Percentiles rank a stretch among this genome's conserved stretches.
Conservation (phyloP, 768 basidiomycete genomes). For the Leccinum longicurvipes region DNA sequence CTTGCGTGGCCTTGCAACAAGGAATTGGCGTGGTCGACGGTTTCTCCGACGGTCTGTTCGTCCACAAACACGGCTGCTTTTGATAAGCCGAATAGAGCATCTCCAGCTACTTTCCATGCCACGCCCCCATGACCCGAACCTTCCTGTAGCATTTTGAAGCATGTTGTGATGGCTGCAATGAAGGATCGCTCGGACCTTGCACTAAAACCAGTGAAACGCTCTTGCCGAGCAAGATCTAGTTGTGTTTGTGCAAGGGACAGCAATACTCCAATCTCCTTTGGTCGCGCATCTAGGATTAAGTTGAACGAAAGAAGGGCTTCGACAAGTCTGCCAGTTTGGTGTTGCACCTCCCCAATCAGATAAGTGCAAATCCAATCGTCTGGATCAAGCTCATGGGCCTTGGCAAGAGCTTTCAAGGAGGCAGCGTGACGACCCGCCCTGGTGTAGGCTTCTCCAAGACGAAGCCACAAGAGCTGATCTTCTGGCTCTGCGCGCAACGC, state of each 20-base stretch:
- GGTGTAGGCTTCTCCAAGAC: conserved; percentile 88
- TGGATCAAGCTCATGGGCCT: conserved; percentile 69
- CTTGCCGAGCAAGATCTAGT: conserved; percentile 64
- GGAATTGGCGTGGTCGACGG: conserved; percentile 34
- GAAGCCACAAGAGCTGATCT: conserved; percentile 83
- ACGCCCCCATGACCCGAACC: conserved; percentile 64
- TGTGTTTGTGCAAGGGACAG: conserved; percentile 69
- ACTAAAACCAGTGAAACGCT: conserved; percentile 67
- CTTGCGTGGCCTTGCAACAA: conserved; percentile 40
- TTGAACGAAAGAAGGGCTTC: conserved; percentile 72
- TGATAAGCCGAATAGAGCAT: conserved; percentile 70
- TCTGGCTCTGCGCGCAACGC: conserved; percentile 74
- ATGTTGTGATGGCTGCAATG: conserved; percentile 50
- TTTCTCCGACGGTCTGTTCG: conserved; percentile 34
- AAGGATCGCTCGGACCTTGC: conserved; percentile 75
- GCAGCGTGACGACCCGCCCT: conserved; percentile 86
- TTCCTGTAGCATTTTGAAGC: conserved; percentile 46
- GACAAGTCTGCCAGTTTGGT: conserved; percentile 67
- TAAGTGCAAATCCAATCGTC: conserved; percentile 82
- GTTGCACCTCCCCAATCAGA: conserved; percentile 81
- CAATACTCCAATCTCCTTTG: conserved; percentile 69
- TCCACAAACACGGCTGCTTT: conserved; percentile 47
- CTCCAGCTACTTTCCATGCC: conserved; percentile 82
- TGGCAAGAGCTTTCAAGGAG: conserved; percentile 80
- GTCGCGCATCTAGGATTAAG: conserved; percentile 50